Base-by-base conservation (phyloP, 306 rosid genomes). In the Castanopsis chinensis region DNA sequence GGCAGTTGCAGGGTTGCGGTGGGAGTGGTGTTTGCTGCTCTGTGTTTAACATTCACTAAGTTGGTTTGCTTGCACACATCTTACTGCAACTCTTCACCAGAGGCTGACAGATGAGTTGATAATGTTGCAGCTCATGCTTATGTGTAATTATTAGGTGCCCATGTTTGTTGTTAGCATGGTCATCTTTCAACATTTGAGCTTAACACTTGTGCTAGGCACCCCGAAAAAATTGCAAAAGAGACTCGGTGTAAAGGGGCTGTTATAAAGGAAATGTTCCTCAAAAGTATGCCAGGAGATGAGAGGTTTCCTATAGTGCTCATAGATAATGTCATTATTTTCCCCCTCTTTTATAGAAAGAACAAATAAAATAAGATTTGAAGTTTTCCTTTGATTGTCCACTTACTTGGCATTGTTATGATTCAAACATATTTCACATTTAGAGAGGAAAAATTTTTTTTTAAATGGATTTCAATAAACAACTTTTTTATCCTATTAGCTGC, bases 51-150 rank as follows among this genome's bases (percentile, higher is more conserved):
- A 65, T 91, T 92, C 91, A 93, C 96, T 61, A 96, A 94, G 83
- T 85, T 95, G 90, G 99, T 95, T 73, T 95, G 98, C 88, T 85
- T 91, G 87, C 99, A 96, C 81, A 96, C 99, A 13, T 97, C 99
- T 77, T 96, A 96, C 85, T 93, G 99, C 89, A 96, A 96, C 81
- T 95, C 98, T 49, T 97, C 99, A 20, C 99, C 98, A 2, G 99
- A 95, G 71, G 98, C 96, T 32, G 99, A 93, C 61, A 86, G 94
- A 85, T 96, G 83, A 89, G 80, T 52, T 30, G 45, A 14, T 65
- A 32, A 0, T 78, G 80, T 79, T 35, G 59, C 82, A 32, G 72
- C 57, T 75, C 69, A 32, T 61, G 77, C 67, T 85, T 74, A 56
- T 57, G 18, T 55, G 23, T 67, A 33, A 17, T 32, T 33, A 32